Base-by-base conservation (phyloP, 495 filamentous ascomycete species). In the Aspergillus homomorphus region DNA sequence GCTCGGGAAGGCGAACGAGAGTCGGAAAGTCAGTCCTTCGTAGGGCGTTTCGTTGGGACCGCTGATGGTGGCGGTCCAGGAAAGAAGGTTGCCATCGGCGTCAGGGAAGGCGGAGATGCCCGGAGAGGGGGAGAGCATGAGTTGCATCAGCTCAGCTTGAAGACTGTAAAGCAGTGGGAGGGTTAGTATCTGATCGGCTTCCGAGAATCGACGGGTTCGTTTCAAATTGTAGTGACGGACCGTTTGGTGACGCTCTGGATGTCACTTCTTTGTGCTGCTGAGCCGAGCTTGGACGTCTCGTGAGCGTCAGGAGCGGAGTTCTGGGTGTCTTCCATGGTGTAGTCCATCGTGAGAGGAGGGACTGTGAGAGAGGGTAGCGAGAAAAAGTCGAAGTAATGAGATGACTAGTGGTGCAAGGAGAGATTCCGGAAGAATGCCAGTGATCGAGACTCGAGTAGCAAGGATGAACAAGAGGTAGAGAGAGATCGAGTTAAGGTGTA, bases 91-190 rank as follows among this genome's bases (percentile, higher is more conserved):
- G 69, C 90, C 90, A 65, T 94, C 90, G 26, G 85, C 85, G 61
- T 90, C 87, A 44, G 94, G 94, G 62, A 99, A 99, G 55, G 95
- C 95, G 48, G 92, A 96, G 66, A 98, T 86, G 62, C 94, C 94
- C 54, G 94, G 92, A 2, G 92, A 91, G 8, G 91, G 84, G 24
- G 91, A 91, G 62, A 91, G 89, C 94, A 99, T 99, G 42, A 99
- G 81, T 74, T 93, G 87, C 92, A 98, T 97, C 53, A 99, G 81
- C 73, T 99, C 94, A 43, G 91, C 90, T 75, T 99, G 94, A 58
- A 99, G 82, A 61, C 93, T 98, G 72, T 24, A 69, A 16, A 0
- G 14, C 4, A 12, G 24, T 60, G 43, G 19, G 56, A 63, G 22
- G 26, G 49, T 62, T 22, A 67, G 62, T 33, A 52, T 18, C 33